A percentile compares a stretch with the other conserved stretches of the same genome.
phyloP scores from a whole-genome alignment of 1,139 yeast species.

The Taphrina communis region DNA sequence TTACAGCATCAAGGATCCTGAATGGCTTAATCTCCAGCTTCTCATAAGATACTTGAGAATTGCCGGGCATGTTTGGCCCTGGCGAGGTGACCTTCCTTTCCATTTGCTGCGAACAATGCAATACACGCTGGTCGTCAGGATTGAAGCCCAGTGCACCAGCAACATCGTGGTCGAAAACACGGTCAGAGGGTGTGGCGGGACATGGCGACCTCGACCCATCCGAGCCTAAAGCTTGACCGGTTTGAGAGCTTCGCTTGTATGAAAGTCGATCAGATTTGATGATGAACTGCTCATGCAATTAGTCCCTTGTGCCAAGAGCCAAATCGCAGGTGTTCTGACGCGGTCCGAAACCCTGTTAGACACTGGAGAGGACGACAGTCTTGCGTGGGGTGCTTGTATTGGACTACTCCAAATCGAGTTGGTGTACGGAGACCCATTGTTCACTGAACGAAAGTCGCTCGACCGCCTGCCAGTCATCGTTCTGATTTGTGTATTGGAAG shows the following conservation, averaged over 20 bases:
- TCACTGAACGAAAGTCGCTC: neutral
- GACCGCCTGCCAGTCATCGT: neutral
- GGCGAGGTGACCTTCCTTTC: neutral
- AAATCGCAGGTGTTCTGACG: neutral
- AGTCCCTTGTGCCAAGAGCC: neutral
- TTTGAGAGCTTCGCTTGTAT: neutral
- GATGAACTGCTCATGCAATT: constrained; percentile 1
- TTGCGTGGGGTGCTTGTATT: neutral
- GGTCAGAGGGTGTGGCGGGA: neutral
- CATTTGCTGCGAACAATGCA: neutral
- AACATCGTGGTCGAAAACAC: neutral
- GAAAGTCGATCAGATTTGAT: neutral
- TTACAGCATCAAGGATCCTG: constrained; percentile 64
- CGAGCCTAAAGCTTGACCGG: neutral
- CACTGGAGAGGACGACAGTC: neutral
- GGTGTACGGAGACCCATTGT: neutral
- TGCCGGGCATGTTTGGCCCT: neutral
- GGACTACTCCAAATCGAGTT: neutral
- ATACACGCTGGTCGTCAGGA: neutral
- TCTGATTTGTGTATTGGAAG: no score
- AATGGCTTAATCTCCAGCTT: constrained; percentile 30
- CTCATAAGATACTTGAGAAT: neutral
- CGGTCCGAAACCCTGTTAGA: neutral
- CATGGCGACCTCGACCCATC: neutral
- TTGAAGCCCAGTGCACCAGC: constrained; percentile 5